Evolutionary conservation across 495 filamentous ascomycete species (phyloP), one percentile per base, ranked within the genome.

Genomic region (Talaromyces liani): DNA sequence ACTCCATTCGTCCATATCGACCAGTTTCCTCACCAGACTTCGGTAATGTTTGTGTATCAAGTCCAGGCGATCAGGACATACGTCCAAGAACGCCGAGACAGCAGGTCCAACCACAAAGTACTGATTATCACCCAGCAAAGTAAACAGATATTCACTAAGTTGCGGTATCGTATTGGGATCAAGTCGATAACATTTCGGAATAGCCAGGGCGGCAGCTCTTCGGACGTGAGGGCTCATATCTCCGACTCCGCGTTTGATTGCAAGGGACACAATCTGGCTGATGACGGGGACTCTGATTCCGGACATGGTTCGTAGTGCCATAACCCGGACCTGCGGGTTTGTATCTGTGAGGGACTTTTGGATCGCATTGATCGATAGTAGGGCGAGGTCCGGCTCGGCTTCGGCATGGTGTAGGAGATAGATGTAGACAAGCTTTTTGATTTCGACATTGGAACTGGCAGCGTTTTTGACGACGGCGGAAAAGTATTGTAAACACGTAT

Each of bases 1-100:
- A 53, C 91, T 88, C 94, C 94, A 98, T 73, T 98, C 94, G 74
- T 98, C 94, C 94, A 98, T 98, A 70, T 98, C 94, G 29, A 97
- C 91, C 31, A 98, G 76, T 79, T 97, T 96, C 73, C 86, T 90
- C 47, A 93, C 85, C 53, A 98, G 75, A 57, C 82, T 79, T 64
- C 90, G 84, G 70, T 97, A 98, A 70, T 93, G 89, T 68, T 90
- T 87, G 75, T 98, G 95, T 60, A 98, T 85, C 53, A 98, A 73
- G 69, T 93, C 91, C 58, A 95, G 83, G 65, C 89, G 80, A 14
- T 93, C 85, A 0, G 94, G 91, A 65, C 92, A 98, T 18, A 97
- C 80, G 63, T 96, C 91, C 72, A 94, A 73, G 66, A 92, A 97
- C 2, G 95, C 92, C 60, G 85, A 84, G 20, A 97, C 92, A 2